Evolutionary conservation across 2,329 filamentous ascomycete genomes (phyloP), one percentile per base, ranked within the genome.

Genomic region (Fusarium coffeatum): DNA sequence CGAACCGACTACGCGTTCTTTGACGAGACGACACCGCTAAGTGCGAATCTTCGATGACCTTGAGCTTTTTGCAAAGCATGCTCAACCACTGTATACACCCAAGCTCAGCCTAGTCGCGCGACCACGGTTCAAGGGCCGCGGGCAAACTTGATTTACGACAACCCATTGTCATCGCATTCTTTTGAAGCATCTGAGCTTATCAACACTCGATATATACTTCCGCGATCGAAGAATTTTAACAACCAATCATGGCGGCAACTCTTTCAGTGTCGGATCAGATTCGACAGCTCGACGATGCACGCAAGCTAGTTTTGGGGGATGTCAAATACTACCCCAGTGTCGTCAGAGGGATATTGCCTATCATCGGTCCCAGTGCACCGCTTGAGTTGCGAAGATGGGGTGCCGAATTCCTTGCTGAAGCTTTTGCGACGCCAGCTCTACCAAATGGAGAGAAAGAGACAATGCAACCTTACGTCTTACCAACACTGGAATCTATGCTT

Each of bases 351-450:
- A 93, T 98, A 68, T 84, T 98, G n/a, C 94, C 94, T 59, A 94
- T 98, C 76, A 92, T 98, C 80, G 90, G 91, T 65, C 88, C 92
- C 54, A 86, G 87, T 71, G 87, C 93, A 69, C 87, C 89, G 66
- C 82, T 97, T 59, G 93, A 97, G 80, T 84, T 98, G 76, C 92
- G 94, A 80, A 86, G 94, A 91, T 99, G 96, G 96, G 96, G 95
- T 27, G 91, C 94, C 68, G 94, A 98, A 66, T 99, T 99, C 78
- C 85, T 99, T 45, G 94, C 95, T 59, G 96, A 99, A 83, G 94
- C 94, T 4, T 98, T 99, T 82, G 92, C 96, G 60, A 97, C 93
- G 64, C 96, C 97, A n/a, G 89, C 92, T 23, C 86, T 98, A 74
- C 84, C 90, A 22, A 85, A 88, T 63, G 86, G 90, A 55, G 90